These are phyloP conservation scores for Rhazya stricta DNA, from an alignment of 257 asterid species.

Conservation along the genomic window DNA sequence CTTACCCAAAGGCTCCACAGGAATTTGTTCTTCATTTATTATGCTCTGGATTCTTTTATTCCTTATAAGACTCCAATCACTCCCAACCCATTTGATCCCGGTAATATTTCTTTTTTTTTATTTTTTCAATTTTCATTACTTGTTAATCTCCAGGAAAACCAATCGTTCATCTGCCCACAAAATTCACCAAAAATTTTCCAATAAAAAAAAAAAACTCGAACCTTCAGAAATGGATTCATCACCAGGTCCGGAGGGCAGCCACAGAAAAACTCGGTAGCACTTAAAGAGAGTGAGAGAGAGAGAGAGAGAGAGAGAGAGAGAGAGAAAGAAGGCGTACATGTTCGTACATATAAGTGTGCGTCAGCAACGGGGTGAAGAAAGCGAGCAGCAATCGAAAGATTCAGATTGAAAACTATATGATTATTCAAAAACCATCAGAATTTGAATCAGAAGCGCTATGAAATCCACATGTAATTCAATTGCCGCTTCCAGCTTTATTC, in stretches of 20 bases:
- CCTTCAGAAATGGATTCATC: conserved; percentile 17
- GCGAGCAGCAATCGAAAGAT: conserved; percentile 18
- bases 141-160: no score
- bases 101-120: no score
- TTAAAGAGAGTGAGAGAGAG: background rate
- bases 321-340: background rate
- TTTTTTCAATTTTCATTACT: no score
- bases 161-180: no score
- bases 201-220: background rate
- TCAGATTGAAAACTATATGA: conserved; percentile 19
- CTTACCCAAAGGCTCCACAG: no score
- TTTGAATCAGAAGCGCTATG: conserved; percentile 3
- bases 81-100: no score
- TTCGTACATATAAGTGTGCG: background rate
- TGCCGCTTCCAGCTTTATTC: conserved; percentile 15
- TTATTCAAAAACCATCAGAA: background rate
- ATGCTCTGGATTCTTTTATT: no score
- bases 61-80: no score
- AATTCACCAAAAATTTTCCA: background rate
- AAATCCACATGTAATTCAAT: conserved; percentile 13
- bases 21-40: no score
- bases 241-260: conserved; percentile 14
- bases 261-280: background rate
- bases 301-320: background rate
- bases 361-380: background rate